Base-by-base conservation (phyloP, 2,329 filamentous ascomycete genomes). In the Cladophialophora exuberans region DNA sequence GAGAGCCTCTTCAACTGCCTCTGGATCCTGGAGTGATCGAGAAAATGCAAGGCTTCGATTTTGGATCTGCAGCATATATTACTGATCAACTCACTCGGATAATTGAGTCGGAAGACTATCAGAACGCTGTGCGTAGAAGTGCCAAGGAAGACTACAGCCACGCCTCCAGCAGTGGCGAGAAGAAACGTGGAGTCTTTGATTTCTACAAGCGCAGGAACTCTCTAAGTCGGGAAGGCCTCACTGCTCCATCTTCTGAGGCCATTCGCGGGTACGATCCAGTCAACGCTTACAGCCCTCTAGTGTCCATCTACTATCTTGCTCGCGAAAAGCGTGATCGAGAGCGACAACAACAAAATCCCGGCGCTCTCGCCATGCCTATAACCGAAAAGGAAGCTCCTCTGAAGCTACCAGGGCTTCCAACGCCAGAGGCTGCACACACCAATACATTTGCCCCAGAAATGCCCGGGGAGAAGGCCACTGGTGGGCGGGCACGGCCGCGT, bases 41-140 rank as follows among this genome's bases (percentile, higher is more conserved):
- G 44, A 92, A 89, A 64, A 99, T 99, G 94, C 95, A 91, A 20
- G 94, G 94, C 2, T 99, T 99, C 71, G 96, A 97, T 71, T 99
- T 97, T 75, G 94, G 94, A 1, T 82, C 90, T 0, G 82, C 90
- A 1, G 91, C 97, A 49, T 83, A 84, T 53, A 97, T 99, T 67
- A 86, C 83, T 53, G 77, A 83, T 2, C 90, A 97, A 68, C 81
- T 99, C 38, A 89, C 85, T 7, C 89, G 88, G 60, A 83, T 92
- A n/a, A 83, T 99, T 57, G 89, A 95, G 65, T 97, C 92, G 0
- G 91, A 96, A 5, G 93, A 97, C 35, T 99, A 99, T 64, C 90
- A 96, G 66, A 84, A 86, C 55, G 91, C 90, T 4, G 79, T 96
- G n/a, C 83, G 85, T 52, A 74, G 86, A 10, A 83, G 84, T 84